Percentiles rank a stretch among this genome's conserved stretches.
These are phyloP conservation scores for Heteromeles arbutifolia DNA, from an alignment of 306 rosid genomes.

Conservation along the genomic window DNA sequence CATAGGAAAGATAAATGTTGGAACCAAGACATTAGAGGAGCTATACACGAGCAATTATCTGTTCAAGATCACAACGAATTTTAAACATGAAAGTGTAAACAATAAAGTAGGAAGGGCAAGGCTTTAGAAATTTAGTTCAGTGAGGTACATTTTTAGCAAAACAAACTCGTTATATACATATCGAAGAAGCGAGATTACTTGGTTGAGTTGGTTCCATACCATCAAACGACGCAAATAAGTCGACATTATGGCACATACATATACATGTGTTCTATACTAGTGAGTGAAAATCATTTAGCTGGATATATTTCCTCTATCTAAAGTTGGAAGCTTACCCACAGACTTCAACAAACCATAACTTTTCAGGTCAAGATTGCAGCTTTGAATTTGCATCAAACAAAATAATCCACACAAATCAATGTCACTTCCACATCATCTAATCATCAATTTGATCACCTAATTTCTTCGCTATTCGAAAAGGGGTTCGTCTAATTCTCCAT, in stretches of 20 bases:
- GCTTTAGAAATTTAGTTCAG: not conserved
- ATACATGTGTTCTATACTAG: not conserved
- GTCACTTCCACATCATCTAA: not conserved
- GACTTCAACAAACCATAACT: not conserved
- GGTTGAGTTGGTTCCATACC: not conserved
- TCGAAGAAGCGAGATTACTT: not conserved
- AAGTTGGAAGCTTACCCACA: not conserved
- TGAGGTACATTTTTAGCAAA: not conserved
- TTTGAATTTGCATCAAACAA: not conserved
- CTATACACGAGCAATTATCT: not conserved
- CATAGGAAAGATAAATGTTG: not conserved
- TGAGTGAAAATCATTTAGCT: not conserved
- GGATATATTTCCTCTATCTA: not conserved
- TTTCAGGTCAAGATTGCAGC: not conserved
- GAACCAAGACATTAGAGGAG: not conserved
- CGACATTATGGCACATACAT: not conserved
- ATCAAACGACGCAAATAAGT: not conserved
- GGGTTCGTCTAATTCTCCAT: not conserved
- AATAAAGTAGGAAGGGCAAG: not conserved
- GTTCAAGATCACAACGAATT: not conserved
- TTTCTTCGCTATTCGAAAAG: not conserved
- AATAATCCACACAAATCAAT: not conserved
- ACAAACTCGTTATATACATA: not conserved
- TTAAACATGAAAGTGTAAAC: not conserved
- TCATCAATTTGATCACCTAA: not conserved